phyloP scores from a whole-genome alignment of 495 filamentous ascomycete species.

The Zalerion maritima region DNA sequence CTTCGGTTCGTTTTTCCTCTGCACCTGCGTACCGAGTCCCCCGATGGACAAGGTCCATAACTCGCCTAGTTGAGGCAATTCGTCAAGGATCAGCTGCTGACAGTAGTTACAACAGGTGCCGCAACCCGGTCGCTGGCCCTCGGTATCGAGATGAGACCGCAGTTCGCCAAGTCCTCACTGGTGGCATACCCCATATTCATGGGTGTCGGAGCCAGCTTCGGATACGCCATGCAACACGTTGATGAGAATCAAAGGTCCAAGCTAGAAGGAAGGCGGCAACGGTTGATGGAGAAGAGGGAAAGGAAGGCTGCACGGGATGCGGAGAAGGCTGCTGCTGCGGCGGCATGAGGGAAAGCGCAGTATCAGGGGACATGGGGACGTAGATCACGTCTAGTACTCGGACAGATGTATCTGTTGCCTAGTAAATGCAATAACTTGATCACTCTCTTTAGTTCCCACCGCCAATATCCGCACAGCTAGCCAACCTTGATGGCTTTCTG shows the following conservation, averaged over 20 bases:
- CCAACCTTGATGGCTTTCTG: no score
- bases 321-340: constrained; percentile 15
- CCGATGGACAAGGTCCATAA: constrained; percentile 3
- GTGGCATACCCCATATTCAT: constrained; percentile 91
- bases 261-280: constrained; percentile 57
- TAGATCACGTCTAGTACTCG: neutral
- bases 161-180: constrained; percentile 61
- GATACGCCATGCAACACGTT: constrained; percentile 88
- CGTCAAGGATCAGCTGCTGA: constrained; percentile 3
- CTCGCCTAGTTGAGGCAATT: constrained; percentile 1
- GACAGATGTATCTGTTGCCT: no score
- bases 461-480: no score
- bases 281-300: constrained; percentile 76
- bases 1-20: constrained; percentile 58
- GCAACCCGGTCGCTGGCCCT: constrained; percentile 89
- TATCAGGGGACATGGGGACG: neutral
- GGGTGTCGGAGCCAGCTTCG: constrained; percentile 72
- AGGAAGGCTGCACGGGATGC: constrained; percentile 50
- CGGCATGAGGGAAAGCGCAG: constrained; percentile 9
- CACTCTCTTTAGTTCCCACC: no score
- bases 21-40: constrained; percentile 5
- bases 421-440: no score
- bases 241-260: constrained; percentile 62
- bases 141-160: constrained; percentile 94
- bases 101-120: constrained; percentile 42